Evolutionary conservation across 208 protist species (phyloP), one percentile per base, ranked within the genome.

Genomic region (Phytomonas sp.): DNA sequence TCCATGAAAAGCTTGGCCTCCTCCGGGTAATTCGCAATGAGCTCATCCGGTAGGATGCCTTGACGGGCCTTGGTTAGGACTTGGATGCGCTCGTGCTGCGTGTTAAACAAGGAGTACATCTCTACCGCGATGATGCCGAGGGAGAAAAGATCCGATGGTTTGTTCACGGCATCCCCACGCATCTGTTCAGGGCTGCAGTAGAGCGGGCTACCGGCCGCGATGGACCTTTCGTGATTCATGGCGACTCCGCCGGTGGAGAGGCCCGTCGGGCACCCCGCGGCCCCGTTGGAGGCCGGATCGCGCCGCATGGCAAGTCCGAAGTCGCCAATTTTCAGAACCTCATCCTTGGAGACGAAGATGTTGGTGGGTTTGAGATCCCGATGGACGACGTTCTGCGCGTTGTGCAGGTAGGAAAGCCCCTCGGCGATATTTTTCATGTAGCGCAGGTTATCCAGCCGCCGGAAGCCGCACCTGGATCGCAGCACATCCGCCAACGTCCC

Each of bases 321-420:
- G 71, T 95, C 89, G 17, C 89, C 89, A 68, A 95, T 92, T 63
- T 95, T 95, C 70, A 95, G 73, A 23, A 80, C 72, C 20, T 68
- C 79, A 36, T 56, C 67, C 37, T 79, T 79, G 3, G 79, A 78
- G 7, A 95, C 72, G 70, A 95, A 95, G 32, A 95, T 90, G 78
- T 95, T 95, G 33, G 85, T 89, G 3, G 89, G 89, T 70, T 95
- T 95, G 63, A 95, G 53, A 69, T 95, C 89, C 51, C 87, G 84
- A 67, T 95, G 89, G 53, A 95, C 74, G 17, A 95, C 85, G 34
- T 83, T 74, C n/a, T 87, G 76, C 15, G 28, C 59, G 3, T 76
- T 60, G 71, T 95, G 89, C 68, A 95, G 70, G 62, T 95, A 95
- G 7, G 62, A 67, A 1, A 95, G 72, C 6, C 89, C 89, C 13